These are phyloP conservation scores for Lactifluus echinatus DNA, from an alignment of 768 basidiomycete species.

Conservation along the genomic window DNA sequence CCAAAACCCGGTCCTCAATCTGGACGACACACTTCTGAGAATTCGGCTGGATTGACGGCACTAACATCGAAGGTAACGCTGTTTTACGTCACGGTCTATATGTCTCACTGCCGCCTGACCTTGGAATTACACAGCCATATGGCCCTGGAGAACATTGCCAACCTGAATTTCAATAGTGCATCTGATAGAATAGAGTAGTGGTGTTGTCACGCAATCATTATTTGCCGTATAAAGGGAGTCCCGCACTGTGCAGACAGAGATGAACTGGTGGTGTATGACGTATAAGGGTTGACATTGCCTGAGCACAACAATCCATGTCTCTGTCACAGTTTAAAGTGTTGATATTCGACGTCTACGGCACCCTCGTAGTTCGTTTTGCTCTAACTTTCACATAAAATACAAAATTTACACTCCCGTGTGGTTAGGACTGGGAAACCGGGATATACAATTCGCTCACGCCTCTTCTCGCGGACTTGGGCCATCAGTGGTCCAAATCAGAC, in stretches of 20 bases:
- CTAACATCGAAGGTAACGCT: constrained; percentile 58
- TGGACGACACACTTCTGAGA: constrained; percentile 80
- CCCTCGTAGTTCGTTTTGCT: constrained; percentile 39
- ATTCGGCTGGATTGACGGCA: constrained; percentile 83
- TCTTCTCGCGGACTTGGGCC: constrained; percentile 31
- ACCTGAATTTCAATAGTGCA: constrained; percentile 66
- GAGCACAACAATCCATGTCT: constrained; percentile 10
- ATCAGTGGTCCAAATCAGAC: constrained; percentile 44
- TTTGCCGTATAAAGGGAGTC: neutral
- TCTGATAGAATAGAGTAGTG: neutral
- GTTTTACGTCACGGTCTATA: neutral
- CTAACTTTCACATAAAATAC: neutral
- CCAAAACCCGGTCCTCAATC: constrained; percentile 94
- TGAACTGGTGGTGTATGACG: neutral
- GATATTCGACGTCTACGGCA: constrained; percentile 73
- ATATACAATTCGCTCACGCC: constrained; percentile 48
- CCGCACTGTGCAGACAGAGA: neutral
- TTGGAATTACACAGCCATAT: constrained; percentile 53
- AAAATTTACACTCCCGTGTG: neutral
- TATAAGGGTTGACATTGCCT: neutral
- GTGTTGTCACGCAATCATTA: neutral
- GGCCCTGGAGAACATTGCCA: constrained; percentile 87
- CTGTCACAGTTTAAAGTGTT: constrained; percentile 36
- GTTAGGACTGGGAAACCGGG: constrained; percentile 61
- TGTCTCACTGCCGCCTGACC: constrained; percentile 9